Evolutionary conservation across 2,329 filamentous ascomycete species (phyloP), one percentile per base, ranked within the genome.

Genomic region (Penicillium verrucosum): DNA sequence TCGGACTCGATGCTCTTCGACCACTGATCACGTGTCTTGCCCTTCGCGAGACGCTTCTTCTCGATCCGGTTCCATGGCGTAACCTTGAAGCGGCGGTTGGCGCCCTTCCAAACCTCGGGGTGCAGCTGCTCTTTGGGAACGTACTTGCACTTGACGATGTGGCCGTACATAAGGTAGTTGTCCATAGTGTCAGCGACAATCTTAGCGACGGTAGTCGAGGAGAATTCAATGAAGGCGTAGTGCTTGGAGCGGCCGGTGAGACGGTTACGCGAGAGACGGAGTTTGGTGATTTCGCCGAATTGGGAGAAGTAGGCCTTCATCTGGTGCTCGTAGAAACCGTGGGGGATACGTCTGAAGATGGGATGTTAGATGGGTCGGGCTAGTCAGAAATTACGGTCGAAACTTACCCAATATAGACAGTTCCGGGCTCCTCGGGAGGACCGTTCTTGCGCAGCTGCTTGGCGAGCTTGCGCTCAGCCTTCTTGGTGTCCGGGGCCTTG

Each of bases 131-230:
- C 90, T 56, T 85, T 79, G 4, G 90, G 85, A 4, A 97, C 83
- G 25, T 86, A 79, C 71, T 90, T 89, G 76, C 92, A 93, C 76
- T 95, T 93, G 65, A 99, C 81, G 60, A 97, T 89, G 73, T 97
- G 93, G 6, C 91, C 90, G 73, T 96, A 97, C 70, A 99, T 83
- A 38, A 97, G 85, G 76, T 99, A 99, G 77, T 92, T 95, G 81
- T 97, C 86, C 94, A 99, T 99, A 23, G 94, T 96, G 78, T 92
- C 90, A 48, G 90, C 88, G 30, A 96, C 93, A 65, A 97, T 92
- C 68, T 90, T 88, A 38, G 94, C 93, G n/a, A 92, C 89, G 56
- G 91, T 87, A 34, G 81, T 78, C 7, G 83, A 85, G 2, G 78
- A 77, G 70, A 99, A 99, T 77, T 99, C 91, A 69, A 99, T 83